A percentile compares a stretch with the other conserved stretches of the same genome.
Evolutionary conservation across 345 rosid species (phyloP).

Genomic region (Zanthoxylum bungeanum): DNA sequence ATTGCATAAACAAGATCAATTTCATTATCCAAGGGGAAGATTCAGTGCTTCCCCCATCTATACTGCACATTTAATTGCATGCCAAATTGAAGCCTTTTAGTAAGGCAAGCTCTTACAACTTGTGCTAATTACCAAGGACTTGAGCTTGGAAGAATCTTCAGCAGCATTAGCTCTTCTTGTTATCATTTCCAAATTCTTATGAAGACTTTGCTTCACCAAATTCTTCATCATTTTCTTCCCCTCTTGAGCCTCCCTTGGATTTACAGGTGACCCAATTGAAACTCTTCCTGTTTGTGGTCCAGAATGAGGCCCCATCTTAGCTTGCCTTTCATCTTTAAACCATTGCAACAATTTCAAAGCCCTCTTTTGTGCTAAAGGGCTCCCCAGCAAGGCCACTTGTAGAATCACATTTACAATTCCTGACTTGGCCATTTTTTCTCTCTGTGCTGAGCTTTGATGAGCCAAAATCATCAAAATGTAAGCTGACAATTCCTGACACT

Average conservation of each 20-base stretch:
- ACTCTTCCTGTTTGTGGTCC: conserved; percentile 75
- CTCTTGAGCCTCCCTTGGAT: conserved; percentile 47
- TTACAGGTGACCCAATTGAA: conserved; percentile 55
- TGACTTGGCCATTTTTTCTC: conserved; percentile 69
- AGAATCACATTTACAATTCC: conserved; percentile 78
- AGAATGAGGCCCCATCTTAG: conserved; percentile 86
- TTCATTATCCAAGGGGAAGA: neutral
- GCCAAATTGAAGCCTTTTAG: neutral
- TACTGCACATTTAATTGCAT: conserved; percentile 27
- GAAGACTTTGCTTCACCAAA: conserved; percentile 79
- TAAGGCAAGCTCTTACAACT: conserved; percentile 94
- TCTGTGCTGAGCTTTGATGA: conserved; percentile 67
- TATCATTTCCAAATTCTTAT: conserved; percentile 88
- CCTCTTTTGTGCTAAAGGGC: conserved; percentile 76
- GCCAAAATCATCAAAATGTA: conserved; percentile 84
- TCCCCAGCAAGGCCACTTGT: conserved; percentile 70
- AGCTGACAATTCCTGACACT: conserved; percentile 77
- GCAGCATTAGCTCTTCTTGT: conserved; percentile 56
- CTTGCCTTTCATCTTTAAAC: conserved; percentile 87
- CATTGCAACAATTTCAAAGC: conserved; percentile 79
- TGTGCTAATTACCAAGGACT: conserved; percentile 69
- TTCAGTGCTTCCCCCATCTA: neutral
- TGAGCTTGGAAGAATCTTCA: conserved; percentile 44
- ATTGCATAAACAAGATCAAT: neutral
- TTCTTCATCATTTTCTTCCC: conserved; percentile 76